Evolutionary conservation across 129 eudicot genomes (phyloP), one percentile per base, ranked within the genome.

Genomic region (Flaveria bidentis): DNA sequence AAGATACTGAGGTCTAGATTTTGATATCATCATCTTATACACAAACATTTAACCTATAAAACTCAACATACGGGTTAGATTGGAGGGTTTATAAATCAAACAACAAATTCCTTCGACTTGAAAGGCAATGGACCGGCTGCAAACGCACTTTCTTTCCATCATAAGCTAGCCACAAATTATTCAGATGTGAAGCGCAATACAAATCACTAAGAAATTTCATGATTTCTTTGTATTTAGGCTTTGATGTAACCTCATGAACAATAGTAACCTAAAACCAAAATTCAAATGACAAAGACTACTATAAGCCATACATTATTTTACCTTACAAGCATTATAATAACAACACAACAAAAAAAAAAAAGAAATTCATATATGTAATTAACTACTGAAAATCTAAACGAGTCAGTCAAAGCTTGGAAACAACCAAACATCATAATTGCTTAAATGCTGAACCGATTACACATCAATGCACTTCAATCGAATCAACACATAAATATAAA

Each of bases 91-190:
- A n/a, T n/a, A n/a, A n/a, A n/a, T n/a, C n/a, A n/a, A 15, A 94
- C 83, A 23, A 58, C 84, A 46, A 94, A 94, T 1, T 94, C 98
- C 66, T 84, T 89, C 0, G 97, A 87, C 0, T 69, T 52, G 28
- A 94, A 91, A 0, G 98, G 97, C 77, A 94, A 56, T 0, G 84
- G 58, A 2, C 93, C 96, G 2, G 92, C 93, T 39, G 96, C 72
- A 71, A 84, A 94, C 4, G 76, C 88, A 57, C 91, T 89, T 33
- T 94, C 11, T 84, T 82, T 0, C 98, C 98, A 67, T 94, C 98
- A 67, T 88, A 94, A 0, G 96, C 97, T 1, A 92, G 28, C 30
- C 45, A n/a, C 25, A 76, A 50, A 25, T 76, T 84, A 2, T 87
- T 90, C 84, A 91, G 16, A 41, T 87, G 90, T 0, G 96, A 81